These are phyloP conservation scores for Cyanophora paradoxa DNA, from an alignment of 78 protist species.

Conservation along the genomic window DNA sequence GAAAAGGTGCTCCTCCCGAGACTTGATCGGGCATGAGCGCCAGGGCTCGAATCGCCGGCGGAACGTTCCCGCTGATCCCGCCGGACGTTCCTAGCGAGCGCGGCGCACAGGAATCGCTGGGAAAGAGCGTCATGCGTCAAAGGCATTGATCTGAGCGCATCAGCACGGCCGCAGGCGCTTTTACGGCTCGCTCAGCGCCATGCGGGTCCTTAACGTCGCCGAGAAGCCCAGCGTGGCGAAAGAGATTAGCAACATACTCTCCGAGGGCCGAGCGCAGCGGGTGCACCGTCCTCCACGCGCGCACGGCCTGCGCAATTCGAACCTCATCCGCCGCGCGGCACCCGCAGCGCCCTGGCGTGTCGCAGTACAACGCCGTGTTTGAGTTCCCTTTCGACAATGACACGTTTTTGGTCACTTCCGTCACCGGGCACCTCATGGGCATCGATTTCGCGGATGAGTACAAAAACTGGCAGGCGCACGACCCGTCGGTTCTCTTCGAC, in stretches of 20 bases:
- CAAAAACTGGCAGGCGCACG: conserved; percentile 42
- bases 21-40: too few relatives aligned
- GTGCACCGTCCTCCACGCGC: neutral
- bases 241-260: conserved; percentile 65
- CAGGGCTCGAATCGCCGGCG: too few relatives aligned
- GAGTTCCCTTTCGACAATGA: conserved; percentile 16
- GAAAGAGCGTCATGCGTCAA: too few relatives aligned
- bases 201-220: conserved; percentile 80
- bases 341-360: neutral
- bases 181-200: neutral
- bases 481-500: conserved; percentile 66
- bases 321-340: neutral
- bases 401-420: conserved; percentile 77
- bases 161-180: neutral
- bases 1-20: too few relatives aligned
- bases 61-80: too few relatives aligned
- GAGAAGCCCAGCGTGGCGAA: conserved; percentile 96
- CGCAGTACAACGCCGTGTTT: conserved; percentile 21
- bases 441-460: conserved; percentile 50
- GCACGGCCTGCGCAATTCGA: neutral
- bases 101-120: too few relatives aligned
- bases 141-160: too few relatives aligned
- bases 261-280: conserved; percentile 12
- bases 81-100: too few relatives aligned
- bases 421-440: conserved; percentile 82